Percentiles rank a stretch among this genome's conserved stretches.
Evolutionary conservation across 2,329 filamentous ascomycete species (phyloP).

Genomic region (Chrysoporthe austroafricana): DNA sequence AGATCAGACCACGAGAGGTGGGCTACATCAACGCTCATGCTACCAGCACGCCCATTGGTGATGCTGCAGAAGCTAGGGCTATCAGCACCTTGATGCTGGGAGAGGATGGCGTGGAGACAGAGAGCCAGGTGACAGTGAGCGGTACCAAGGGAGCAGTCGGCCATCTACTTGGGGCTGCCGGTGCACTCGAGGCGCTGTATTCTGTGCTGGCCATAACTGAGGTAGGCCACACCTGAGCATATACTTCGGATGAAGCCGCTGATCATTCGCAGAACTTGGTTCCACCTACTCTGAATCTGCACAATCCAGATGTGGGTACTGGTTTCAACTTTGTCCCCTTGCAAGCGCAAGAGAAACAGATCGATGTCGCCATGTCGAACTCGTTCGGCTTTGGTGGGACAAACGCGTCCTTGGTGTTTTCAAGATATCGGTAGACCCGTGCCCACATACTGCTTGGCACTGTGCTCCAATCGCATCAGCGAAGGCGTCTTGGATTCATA

Average conservation of each 20-base stretch:
- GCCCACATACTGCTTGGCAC: not conserved
- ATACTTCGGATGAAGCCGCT: not conserved
- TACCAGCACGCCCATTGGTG: constrained; percentile 83
- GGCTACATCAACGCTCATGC: constrained; percentile 97
- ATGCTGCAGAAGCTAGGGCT: constrained; percentile 84
- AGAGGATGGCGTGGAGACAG: constrained; percentile 64
- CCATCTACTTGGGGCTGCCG: constrained; percentile 88
- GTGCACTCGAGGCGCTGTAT: constrained; percentile 88
- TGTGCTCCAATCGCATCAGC: not conserved
- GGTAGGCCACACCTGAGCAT: constrained; percentile 54
- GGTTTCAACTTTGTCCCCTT: constrained; percentile 85
- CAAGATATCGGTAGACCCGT: constrained; percentile 20
- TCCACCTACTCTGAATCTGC: constrained; percentile 85
- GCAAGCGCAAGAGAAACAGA: constrained; percentile 67
- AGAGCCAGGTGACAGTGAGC: constrained; percentile 76
- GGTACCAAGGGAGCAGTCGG: constrained; percentile 94
- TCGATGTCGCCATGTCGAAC: constrained; percentile 83
- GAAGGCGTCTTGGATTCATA: not conserved
- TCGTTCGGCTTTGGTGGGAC: constrained; percentile 98
- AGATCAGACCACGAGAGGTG: constrained; percentile 69
- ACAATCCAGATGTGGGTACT: constrained; percentile 66
- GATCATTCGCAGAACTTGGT: constrained; percentile 64
- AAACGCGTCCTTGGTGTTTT: constrained; percentile 87
- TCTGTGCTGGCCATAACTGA: constrained; percentile 77
- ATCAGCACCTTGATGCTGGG: constrained; percentile 79